Evolutionary conservation across 2,329 filamentous ascomycete species (phyloP).

Genomic region (Lasiodiplodia theobromae): DNA sequence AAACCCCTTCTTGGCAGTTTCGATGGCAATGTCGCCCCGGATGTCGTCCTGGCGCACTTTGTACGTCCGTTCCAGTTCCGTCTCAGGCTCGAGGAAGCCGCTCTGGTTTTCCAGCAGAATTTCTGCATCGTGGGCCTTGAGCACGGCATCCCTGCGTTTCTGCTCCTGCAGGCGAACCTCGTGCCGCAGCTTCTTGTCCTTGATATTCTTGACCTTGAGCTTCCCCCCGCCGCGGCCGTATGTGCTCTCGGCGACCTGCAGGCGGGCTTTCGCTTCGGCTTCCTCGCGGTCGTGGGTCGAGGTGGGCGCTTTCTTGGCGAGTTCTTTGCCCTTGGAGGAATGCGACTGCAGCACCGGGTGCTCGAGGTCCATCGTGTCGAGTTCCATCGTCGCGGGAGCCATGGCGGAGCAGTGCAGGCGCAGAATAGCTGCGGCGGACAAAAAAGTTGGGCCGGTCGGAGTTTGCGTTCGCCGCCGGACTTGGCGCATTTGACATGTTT

Average conservation of each 20-base stretch:
- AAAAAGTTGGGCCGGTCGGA: conserved; percentile 26
- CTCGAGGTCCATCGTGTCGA: conserved; percentile 6
- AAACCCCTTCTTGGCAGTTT: conserved; percentile 91
- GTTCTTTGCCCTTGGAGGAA: conserved; percentile 7
- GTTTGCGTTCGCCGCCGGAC: conserved; percentile 7
- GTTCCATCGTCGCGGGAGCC: neutral
- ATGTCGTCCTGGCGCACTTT: conserved; percentile 92
- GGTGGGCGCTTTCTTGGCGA: conserved; percentile 13
- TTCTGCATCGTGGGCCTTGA: conserved; percentile 93
- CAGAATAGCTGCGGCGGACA: neutral
- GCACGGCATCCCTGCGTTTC: conserved; percentile 80
- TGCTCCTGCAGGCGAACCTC: conserved; percentile 80
- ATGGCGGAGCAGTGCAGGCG: conserved; percentile 8
- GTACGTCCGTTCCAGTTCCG: conserved; percentile 88
- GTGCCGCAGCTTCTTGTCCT: conserved; percentile 87
- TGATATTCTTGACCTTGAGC: conserved; percentile 75
- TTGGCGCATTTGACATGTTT: conserved; percentile 26
- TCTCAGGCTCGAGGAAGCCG: conserved; percentile 88
- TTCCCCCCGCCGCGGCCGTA: conserved; percentile 82
- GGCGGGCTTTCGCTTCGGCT: conserved; percentile 41
- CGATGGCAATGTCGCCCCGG: conserved; percentile 72
- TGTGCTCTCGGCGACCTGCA: conserved; percentile 59
- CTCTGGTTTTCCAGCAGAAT: conserved; percentile 86
- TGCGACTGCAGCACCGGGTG: neutral
- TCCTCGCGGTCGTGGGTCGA: conserved; percentile 27